Conservation (phyloP, 2,329 filamentous ascomycete genomes). For the Lithohypha guttulata region DNA sequence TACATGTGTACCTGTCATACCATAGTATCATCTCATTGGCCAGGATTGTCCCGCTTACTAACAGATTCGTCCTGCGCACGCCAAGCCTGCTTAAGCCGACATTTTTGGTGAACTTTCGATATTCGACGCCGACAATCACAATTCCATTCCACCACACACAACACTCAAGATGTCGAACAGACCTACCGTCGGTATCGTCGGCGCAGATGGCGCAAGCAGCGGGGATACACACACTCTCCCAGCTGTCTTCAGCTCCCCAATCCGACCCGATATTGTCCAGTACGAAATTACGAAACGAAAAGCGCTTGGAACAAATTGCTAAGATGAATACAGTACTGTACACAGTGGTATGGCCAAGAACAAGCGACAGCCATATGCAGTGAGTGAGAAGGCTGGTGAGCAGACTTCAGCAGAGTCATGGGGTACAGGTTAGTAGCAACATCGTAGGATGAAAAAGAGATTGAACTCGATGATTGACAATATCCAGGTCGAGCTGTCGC, state of each 20-base stretch:
- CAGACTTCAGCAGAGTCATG: conserved; percentile 99
- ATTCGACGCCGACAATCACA: too few relatives aligned
- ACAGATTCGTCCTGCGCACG: too few relatives aligned
- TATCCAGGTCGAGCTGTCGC: conserved; percentile 88
- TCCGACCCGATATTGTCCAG: conserved; percentile 98
- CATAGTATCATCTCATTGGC: too few relatives aligned
- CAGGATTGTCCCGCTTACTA: too few relatives aligned
- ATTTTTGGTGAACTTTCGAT: too few relatives aligned
- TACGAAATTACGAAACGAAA: conserved; percentile 40
- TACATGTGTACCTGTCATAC: too few relatives aligned
- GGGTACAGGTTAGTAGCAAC: conserved; percentile 87
- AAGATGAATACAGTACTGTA: conserved; percentile 47
- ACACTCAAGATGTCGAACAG: conserved; percentile 64
- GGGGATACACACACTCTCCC: conserved; percentile 85
- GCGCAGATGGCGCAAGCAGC: conserved; percentile 87
- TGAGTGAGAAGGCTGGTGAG: conserved; percentile 99
- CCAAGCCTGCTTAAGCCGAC: too few relatives aligned
- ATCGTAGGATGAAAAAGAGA: conserved; percentile 19
- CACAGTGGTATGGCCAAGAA: conserved; percentile 99
- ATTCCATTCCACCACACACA: conserved; percentile 1
- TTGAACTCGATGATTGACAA: conserved; percentile 10
- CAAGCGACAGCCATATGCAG: conserved; percentile 98
- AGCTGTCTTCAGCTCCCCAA: conserved; percentile 92
- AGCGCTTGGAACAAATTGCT: conserved; percentile 21
- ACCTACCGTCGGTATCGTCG: conserved; percentile 95